phyloP scores from a whole-genome alignment of 805 yeast species.

The Danielia reshetovae region DNA sequence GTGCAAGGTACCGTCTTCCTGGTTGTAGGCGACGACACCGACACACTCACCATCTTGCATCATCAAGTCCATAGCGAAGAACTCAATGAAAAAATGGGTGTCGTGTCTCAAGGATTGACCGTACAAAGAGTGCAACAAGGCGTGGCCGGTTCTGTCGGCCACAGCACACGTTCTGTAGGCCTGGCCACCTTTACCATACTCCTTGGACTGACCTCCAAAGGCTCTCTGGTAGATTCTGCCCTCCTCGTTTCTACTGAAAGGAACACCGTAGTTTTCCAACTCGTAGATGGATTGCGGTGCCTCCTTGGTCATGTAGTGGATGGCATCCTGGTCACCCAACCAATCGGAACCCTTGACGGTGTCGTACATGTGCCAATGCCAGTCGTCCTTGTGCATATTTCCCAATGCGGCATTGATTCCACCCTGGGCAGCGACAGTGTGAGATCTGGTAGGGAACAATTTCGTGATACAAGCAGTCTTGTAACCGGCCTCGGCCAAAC shows the following conservation, averaged over 20 bases:
- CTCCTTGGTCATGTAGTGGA: constrained; percentile 98
- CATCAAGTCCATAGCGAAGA: constrained; percentile 89
- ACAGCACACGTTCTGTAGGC: constrained; percentile 99
- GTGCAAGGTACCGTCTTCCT: constrained; percentile 98
- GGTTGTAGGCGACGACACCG: constrained; percentile 96
- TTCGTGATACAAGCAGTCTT: constrained; percentile 97
- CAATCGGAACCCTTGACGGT: constrained; percentile 99
- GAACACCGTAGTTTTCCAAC: constrained; percentile 97
- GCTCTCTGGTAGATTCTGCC: constrained; percentile 99
- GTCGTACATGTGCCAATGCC: constrained; percentile 99
- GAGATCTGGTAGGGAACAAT: constrained; percentile 96
- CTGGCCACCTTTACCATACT: constrained; percentile 97
- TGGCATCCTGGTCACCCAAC: constrained; percentile 99
- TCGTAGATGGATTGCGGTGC: constrained; percentile 95
- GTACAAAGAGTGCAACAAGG: constrained; percentile 88
- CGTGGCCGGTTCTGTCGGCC: constrained; percentile 99
- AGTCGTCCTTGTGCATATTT: constrained; percentile 96
- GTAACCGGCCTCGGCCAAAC: constrained; percentile 93
- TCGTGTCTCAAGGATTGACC: constrained; percentile 96
- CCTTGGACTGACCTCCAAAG: constrained; percentile 95
- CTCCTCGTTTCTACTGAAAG: constrained; percentile 94
- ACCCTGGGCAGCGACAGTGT: constrained; percentile 99
- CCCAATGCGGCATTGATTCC: constrained; percentile 99
- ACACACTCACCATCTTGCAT: constrained; percentile 95
- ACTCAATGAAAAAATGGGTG: constrained; percentile 97